Evolutionary conservation across 768 basidiomycete genomes (phyloP).

Genomic region (Chalciporus piperatus): DNA sequence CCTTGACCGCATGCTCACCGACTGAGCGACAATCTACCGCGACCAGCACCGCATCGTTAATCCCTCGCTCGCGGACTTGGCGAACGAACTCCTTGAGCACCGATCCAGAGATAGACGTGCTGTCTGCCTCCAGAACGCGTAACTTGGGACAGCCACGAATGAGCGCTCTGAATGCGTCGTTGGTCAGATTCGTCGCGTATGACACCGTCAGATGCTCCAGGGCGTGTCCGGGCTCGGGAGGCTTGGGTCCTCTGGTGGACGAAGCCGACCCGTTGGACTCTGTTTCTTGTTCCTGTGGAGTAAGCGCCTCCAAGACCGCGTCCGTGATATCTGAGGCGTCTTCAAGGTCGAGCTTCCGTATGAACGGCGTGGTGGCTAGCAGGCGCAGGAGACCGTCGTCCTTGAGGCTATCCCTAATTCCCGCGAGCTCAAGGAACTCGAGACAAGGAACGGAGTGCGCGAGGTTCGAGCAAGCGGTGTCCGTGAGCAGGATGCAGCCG

Average conservation of each 20-base stretch:
- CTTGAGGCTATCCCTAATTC: slow-evolving; percentile 64
- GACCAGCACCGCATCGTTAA: slow-evolving; percentile 53
- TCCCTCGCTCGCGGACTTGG: slow-evolving; percentile 45
- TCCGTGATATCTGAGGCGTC: slow-evolving; percentile 76
- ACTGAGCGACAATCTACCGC: slow-evolving; percentile 77
- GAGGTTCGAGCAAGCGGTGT: slow-evolving; percentile 70
- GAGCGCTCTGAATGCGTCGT: slow-evolving; percentile 61
- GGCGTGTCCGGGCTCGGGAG: slow-evolving; percentile 56
- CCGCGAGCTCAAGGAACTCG: slow-evolving; percentile 76
- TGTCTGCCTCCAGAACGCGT: slow-evolving; percentile 72
- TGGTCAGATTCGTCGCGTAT: slow-evolving; percentile 58
- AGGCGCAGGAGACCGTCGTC: slow-evolving; percentile 75
- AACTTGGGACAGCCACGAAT: slow-evolving; percentile 62
- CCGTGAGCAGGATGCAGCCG: slow-evolving; percentile 66
- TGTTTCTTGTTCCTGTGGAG: slow-evolving; percentile 35
- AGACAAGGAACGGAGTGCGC: slow-evolving; percentile 68
- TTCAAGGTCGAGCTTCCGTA: slow-evolving; percentile 83
- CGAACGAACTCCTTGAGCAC: slow-evolving; percentile 69
- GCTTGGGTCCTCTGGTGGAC: slow-evolving; percentile 14
- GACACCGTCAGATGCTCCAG: slow-evolving; percentile 75
- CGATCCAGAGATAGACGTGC: slow-evolving; percentile 62
- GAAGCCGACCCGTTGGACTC: slow-evolving; percentile 8
- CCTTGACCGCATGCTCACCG: slow-evolving; percentile 59
- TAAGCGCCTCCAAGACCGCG: slow-evolving; percentile 61
- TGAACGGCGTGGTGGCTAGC: slow-evolving; percentile 62